Base-by-base conservation (phyloP, 352 stramenopile species). In the Phytophthora sojae region DNA sequence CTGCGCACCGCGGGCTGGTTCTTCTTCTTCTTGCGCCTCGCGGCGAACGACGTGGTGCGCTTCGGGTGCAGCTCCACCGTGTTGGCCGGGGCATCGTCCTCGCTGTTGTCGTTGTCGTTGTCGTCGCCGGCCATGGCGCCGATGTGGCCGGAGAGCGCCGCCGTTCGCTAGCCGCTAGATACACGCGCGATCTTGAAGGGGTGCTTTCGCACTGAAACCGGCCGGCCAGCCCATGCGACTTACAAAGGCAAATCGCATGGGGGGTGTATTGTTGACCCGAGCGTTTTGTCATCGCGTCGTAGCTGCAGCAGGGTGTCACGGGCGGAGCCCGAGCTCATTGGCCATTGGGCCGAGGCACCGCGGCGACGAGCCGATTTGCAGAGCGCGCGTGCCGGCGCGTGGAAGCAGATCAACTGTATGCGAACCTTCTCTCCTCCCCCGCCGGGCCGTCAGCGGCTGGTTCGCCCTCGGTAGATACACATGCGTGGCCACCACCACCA, bases 11-110 rank as follows among this genome's bases (percentile, higher is more conserved):
- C 57, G 6, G 75, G 32, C 26, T 30, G 26, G 32, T 39, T 39
- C 8, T 39, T 64, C 67, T 86, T 90, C 67, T 86, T 79, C 65
- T 84, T 85, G 29, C 77, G 71, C 3, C 65, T 65, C 21, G 69
- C 61, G n/a, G 72, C 75, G 57, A 88, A 91, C 45, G 81, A 91
- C 35, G 79, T 88, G 32, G 83, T 91, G 61, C 80, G 83, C 79
- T 89, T 91, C n/a, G 83, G 83, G 23, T 83, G 81, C 37, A 88
- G 73, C 59, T 86, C 79, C 47, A 66, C 63, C 32, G 72, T 72
- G 45, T 80, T 71, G 21, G 56, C 14, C 39, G 47, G 39, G 21
- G 19, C 35, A 30, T 73, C 60, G 4, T 60, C 45, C 32, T 62
- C 23, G 26, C 29, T 4, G 37, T 65, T 58, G 19, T 67, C 52